Conservation (phyloP, 441 rosid species). For the Bruguiera hainesii region DNA sequence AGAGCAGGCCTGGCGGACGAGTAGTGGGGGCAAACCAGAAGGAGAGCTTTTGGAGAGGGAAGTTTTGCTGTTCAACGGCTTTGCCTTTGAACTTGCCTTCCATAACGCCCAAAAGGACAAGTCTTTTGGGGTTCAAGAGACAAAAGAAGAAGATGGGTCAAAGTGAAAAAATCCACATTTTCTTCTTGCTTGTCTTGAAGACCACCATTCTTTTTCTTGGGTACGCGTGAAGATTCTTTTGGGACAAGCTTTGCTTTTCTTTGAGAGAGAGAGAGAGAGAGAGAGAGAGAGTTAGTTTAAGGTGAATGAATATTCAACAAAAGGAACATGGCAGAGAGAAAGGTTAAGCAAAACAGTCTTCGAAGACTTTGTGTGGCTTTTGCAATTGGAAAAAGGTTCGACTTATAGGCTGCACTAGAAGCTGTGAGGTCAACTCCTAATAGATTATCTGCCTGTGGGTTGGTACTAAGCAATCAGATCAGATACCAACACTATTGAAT, state of each 20-base stretch:
- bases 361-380: too few species aligned
- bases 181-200: slow-evolving; percentile 38
- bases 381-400: too few species aligned
- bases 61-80: slow-evolving; percentile 35
- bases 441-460: background rate
- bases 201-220: slow-evolving; percentile 35
- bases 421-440: too few species aligned
- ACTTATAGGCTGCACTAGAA: too few species aligned
- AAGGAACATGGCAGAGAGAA: too few species aligned
- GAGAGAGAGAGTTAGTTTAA: slow-evolving; percentile 3
- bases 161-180: slow-evolving; percentile 40
- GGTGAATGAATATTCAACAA: too few species aligned
- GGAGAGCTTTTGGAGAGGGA: slow-evolving; percentile 50
- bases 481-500: background rate
- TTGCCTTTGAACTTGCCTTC: slow-evolving; percentile 36
- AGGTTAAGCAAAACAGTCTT: too few species aligned
- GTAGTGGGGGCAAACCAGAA: slow-evolving; percentile 62
- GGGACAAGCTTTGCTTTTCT: background rate
- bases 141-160: slow-evolving; percentile 12
- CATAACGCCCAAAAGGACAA: slow-evolving; percentile 33
- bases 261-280: background rate
- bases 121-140: slow-evolving; percentile 9
- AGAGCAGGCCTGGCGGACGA: slow-evolving; percentile 51
- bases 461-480: too few species aligned
- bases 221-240: slow-evolving; percentile 21